Percentiles rank a stretch among this genome's conserved stretches.
Evolutionary conservation across 306 rosid species (phyloP).

Genomic region (Cucurbita maxima): DNA sequence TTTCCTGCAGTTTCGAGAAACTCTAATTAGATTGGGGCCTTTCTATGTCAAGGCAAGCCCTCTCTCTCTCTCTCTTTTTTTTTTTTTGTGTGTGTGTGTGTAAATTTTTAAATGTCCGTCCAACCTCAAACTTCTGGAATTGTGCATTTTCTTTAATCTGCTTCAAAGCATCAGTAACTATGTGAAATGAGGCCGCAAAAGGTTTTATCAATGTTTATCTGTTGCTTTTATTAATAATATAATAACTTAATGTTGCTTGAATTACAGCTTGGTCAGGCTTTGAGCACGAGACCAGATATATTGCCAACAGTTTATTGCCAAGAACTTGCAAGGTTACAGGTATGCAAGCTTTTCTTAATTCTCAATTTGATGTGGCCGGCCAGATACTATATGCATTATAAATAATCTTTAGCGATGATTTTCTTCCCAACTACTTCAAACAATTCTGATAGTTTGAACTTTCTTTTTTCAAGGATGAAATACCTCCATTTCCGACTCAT

Average conservation of each 20-base stretch:
- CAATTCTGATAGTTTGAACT: neutral
- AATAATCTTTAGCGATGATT: neutral
- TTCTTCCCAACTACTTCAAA: neutral
- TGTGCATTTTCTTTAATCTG: neutral
- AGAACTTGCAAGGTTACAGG: constrained; percentile 89
- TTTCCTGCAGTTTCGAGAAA: constrained; percentile 82
- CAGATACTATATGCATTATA: neutral
- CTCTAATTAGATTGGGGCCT: constrained; percentile 87
- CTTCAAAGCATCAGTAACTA: neutral
- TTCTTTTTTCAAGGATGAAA: constrained; percentile 47
- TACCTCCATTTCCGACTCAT: constrained; percentile 81
- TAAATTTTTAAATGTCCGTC: constrained; percentile 10
- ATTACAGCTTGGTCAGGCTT: constrained; percentile 93
- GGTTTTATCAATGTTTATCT: neutral
- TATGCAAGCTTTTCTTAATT: constrained; percentile 12
- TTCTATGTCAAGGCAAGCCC: constrained; percentile 85
- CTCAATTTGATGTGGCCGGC: neutral
- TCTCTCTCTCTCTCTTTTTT: neutral
- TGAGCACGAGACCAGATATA: constrained; percentile 93
- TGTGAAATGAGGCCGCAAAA: neutral
- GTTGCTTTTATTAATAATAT: neutral
- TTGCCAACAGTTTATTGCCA: constrained; percentile 68
- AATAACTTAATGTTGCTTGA: constrained; percentile 1
- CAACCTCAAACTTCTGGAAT: neutral
- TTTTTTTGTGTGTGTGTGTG: no score